Conservation (phyloP, 202 grass and related monocot species). For the Setaria italica region DNA sequence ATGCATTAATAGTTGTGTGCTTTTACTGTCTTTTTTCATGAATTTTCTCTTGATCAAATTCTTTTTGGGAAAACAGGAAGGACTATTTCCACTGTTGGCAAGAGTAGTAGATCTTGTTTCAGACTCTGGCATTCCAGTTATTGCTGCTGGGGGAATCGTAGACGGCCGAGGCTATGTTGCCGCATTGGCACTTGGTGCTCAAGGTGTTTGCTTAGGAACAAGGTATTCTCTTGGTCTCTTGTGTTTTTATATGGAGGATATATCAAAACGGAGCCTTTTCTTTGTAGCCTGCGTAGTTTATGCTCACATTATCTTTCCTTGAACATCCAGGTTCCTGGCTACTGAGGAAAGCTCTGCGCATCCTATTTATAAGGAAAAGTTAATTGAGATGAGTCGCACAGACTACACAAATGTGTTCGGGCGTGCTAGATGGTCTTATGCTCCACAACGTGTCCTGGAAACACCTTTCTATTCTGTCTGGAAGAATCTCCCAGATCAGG, state of each 20-base stretch:
- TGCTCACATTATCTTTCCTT: slow-evolving; percentile 14
- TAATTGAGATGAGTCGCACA: slow-evolving; percentile 65
- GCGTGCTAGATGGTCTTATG: slow-evolving; percentile 86
- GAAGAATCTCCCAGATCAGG: slow-evolving; percentile 71
- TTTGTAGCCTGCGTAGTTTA: neutral
- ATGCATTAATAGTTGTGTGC: neutral
- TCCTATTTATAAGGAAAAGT: slow-evolving; percentile 79
- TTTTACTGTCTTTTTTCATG: neutral
- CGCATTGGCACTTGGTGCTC: slow-evolving; percentile 79
- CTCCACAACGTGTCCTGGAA: slow-evolving; percentile 79
- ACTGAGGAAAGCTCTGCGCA: slow-evolving; percentile 82
- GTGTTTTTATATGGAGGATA: neutral
- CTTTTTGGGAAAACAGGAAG: slow-evolving; percentile 61
- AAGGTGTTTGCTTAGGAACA: slow-evolving; percentile 87
- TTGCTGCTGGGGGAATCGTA: slow-evolving; percentile 85
- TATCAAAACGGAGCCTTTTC: neutral
- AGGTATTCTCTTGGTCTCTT: slow-evolving; percentile 57
- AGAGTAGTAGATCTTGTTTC: slow-evolving; percentile 79
- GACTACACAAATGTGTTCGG: slow-evolving; percentile 77
- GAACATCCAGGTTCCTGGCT: slow-evolving; percentile 66
- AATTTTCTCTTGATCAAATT: neutral
- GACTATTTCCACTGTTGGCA: slow-evolving; percentile 69
- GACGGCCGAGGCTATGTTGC: slow-evolving; percentile 86
- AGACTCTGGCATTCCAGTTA: slow-evolving; percentile 57
- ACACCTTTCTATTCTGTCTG: slow-evolving; percentile 76